phyloP scores from a whole-genome alignment of 2,329 filamentous ascomycete genomes.

The Emmonsia crescens region DNA sequence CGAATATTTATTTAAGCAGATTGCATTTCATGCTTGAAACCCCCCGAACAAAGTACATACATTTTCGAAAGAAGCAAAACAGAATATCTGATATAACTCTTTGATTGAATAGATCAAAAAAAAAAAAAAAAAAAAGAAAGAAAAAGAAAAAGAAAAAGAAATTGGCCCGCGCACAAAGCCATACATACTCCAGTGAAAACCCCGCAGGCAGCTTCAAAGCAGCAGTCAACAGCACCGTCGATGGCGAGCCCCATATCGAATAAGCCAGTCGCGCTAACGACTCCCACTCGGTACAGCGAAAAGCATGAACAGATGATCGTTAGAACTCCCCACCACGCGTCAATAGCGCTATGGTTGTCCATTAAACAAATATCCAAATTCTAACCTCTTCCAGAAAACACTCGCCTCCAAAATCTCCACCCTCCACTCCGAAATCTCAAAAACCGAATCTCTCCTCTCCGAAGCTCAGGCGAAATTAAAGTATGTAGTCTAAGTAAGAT shows the following conservation, averaged over 20 bases:
- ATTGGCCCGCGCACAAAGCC: neutral
- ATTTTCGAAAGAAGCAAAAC: neutral
- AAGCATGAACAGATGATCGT: conserved; percentile 3
- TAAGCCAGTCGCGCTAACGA: neutral
- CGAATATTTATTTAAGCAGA: no score
- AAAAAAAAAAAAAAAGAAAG: neutral
- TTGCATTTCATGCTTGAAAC: neutral
- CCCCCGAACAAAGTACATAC: neutral
- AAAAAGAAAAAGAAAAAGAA: neutral
- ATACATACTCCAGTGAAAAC: neutral
- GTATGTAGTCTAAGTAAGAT: conserved; percentile 19
- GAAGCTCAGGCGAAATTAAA: conserved; percentile 26
- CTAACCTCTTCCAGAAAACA: conserved; percentile 13
- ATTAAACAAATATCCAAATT: neutral
- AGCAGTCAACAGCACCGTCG: neutral
- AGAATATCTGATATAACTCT: neutral
- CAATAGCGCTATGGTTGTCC: neutral
- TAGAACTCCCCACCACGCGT: neutral
- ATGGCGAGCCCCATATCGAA: neutral
- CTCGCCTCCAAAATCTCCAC: conserved; percentile 40
- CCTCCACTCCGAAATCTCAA: conserved; percentile 34
- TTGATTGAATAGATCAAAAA: neutral
- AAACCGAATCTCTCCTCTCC: conserved; percentile 25
- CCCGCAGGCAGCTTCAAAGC: neutral
- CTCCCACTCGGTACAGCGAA: neutral